Conservation (phyloP, 352 stramenopile genomes). For the Pythium utonaiense region DNA sequence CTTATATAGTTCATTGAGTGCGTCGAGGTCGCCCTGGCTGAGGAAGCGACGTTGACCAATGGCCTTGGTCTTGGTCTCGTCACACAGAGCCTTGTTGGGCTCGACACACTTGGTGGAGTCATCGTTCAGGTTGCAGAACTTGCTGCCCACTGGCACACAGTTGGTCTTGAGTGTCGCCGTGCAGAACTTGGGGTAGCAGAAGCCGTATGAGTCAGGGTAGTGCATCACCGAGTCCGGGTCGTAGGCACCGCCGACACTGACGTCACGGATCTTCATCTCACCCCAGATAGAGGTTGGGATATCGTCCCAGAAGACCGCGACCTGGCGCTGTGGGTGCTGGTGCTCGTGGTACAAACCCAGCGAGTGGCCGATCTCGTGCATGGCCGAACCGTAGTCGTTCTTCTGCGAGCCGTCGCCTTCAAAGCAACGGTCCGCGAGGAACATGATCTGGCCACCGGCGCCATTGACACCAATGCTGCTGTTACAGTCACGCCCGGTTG, state of each 20-base stretch:
- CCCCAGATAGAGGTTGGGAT: conserved; percentile 69
- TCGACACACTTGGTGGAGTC: conserved; percentile 50
- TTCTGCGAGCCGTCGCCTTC: conserved; percentile 71
- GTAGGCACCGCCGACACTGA: conserved; percentile 65
- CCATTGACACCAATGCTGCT: conserved; percentile 70
- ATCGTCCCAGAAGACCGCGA: conserved; percentile 73
- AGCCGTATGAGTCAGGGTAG: conserved; percentile 72
- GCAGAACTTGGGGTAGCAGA: conserved; percentile 66
- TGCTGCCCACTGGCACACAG: conserved; percentile 48
- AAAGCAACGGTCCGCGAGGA: conserved; percentile 73
- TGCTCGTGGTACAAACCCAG: conserved; percentile 82
- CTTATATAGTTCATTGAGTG: conserved; percentile 43
- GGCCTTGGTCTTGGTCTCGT: conserved; percentile 41
- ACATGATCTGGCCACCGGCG: conserved; percentile 61
- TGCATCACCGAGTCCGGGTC: conserved; percentile 76
- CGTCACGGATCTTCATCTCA: conserved; percentile 66
- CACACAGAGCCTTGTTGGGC: conserved; percentile 53
- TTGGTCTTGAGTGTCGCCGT: conserved; percentile 32
- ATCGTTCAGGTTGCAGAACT: conserved; percentile 77
- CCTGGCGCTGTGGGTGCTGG: conserved; percentile 63
- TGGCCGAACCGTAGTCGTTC: conserved; percentile 67
- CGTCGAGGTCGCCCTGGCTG: conserved; percentile 41
- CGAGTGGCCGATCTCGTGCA: conserved; percentile 81
- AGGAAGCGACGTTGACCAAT: conserved; percentile 68
- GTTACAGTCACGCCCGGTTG: conserved; percentile 71